Evolutionary conservation across 768 basidiomycete genomes (phyloP).

Genomic region (Kwoniella pini): DNA sequence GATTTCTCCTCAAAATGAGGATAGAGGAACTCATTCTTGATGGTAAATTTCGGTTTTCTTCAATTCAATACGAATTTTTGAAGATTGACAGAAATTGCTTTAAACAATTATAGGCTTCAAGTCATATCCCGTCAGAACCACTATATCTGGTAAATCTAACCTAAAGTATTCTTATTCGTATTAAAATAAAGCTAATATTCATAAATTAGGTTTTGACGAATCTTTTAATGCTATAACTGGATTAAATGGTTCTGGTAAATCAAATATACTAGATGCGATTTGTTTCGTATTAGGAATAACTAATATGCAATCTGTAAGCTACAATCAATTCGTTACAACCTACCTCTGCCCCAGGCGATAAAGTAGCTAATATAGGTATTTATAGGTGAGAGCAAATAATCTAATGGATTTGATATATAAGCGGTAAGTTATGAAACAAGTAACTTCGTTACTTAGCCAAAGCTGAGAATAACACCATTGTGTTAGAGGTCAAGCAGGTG

Average conservation of each 20-base stretch:
- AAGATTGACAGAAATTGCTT: neutral
- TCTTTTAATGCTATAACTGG: constrained; percentile 99
- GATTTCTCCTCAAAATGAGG: constrained; percentile 76
- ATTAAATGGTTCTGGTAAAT: constrained; percentile 77
- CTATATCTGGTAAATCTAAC: constrained; percentile 63
- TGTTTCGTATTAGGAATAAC: constrained; percentile 98
- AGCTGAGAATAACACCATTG: neutral
- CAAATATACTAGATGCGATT: constrained; percentile 98
- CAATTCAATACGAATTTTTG: neutral
- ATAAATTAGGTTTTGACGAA: constrained; percentile 88
- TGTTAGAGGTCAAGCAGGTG: constrained; percentile 78
- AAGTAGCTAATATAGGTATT: neutral
- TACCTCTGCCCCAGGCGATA: neutral
- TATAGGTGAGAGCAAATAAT: constrained; percentile 62
- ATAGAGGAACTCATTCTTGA: constrained; percentile 95
- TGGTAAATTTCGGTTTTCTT: constrained; percentile 58
- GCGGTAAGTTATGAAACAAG: constrained; percentile 57
- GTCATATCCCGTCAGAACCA: constrained; percentile 93
- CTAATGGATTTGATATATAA: constrained; percentile 99
- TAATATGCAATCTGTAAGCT: constrained; percentile 82
- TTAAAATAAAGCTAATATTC: no score
- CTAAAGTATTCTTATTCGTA: no score
- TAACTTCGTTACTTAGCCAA: neutral
- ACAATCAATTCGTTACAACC: neutral
- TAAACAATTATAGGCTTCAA: constrained; percentile 72